phyloP scores from a whole-genome alignment of 768 basidiomycete species.

The Boletus bicolor region DNA sequence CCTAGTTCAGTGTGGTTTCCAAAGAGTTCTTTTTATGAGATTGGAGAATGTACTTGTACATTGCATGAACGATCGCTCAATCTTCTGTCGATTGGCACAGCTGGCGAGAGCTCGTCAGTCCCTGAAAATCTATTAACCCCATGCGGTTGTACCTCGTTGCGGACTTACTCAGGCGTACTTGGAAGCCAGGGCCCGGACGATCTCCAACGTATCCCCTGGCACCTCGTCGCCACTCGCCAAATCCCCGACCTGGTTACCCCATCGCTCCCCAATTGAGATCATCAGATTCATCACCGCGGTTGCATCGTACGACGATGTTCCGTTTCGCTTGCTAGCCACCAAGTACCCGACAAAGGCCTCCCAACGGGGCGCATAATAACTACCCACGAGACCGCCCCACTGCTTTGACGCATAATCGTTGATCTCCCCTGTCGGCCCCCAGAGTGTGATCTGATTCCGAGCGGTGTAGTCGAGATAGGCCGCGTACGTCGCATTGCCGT shows the following conservation, averaged over 20 bases:
- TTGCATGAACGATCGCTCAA: not conserved
- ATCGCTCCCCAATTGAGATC: conserved; percentile 34
- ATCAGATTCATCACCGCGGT: conserved; percentile 21
- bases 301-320: conserved; percentile 30
- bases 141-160: not conserved
- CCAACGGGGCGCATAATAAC: conserved; percentile 38
- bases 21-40: not conserved
- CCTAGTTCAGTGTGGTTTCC: no score
- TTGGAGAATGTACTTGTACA: not conserved
- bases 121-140: not conserved
- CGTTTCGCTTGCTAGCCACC: conserved; percentile 25
- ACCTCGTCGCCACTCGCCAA: conserved; percentile 10
- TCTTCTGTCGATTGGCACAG: not conserved
- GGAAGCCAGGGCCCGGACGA: conserved; percentile 14
- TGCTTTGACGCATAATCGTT: conserved; percentile 44
- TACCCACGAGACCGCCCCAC: conserved; percentile 39
- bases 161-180: conserved; percentile 3
- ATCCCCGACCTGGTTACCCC: conserved; percentile 26
- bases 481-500: conserved; percentile 30
- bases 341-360: conserved; percentile 34
- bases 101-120: not conserved
- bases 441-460: conserved; percentile 42
- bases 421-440: conserved; percentile 41
- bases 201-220: conserved; percentile 21
- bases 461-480: conserved; percentile 38